Percentiles rank a stretch among this genome's conserved stretches.
These are phyloP conservation scores for Linnemannia elongata DNA, from an alignment of 192 early-diverging fungal species.

Conservation along the genomic window DNA sequence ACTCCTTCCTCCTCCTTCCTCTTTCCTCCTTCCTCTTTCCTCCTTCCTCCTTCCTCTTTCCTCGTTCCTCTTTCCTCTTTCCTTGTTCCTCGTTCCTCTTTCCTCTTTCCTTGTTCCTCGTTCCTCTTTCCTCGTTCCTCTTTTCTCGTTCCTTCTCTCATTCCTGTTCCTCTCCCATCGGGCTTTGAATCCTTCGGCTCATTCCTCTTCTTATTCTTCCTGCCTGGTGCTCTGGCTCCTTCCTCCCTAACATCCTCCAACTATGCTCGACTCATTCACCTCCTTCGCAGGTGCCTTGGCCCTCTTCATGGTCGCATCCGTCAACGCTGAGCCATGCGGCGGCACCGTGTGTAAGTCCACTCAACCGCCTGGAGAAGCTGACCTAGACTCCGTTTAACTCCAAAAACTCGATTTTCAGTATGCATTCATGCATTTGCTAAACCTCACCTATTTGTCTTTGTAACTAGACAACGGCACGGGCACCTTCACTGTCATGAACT, in stretches of 20 bases:
- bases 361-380: no score
- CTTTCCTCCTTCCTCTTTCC: neutral
- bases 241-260: neutral
- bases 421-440: no score
- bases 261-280: conserved; percentile 17
- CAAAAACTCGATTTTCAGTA: no score
- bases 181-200: neutral
- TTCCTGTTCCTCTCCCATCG: neutral
- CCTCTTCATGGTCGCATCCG: conserved; percentile 16
- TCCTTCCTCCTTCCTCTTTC: neutral
- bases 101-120: neutral
- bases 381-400: no score
- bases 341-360: conserved; percentile 6
- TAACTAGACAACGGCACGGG: conserved; percentile 34
- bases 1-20: neutral
- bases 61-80: neutral
- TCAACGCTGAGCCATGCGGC: conserved; percentile 11
- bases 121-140: neutral
- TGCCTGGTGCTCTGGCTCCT: neutral
- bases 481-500: conserved; percentile 46
- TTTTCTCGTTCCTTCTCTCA: neutral
- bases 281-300: neutral
- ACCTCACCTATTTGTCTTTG: no score
- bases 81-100: neutral
- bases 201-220: neutral